Percentiles rank a stretch among this genome's conserved stretches.
Evolutionary conservation across 495 filamentous ascomycete species (phyloP).

Genomic region (Pyrenula massariospora): DNA sequence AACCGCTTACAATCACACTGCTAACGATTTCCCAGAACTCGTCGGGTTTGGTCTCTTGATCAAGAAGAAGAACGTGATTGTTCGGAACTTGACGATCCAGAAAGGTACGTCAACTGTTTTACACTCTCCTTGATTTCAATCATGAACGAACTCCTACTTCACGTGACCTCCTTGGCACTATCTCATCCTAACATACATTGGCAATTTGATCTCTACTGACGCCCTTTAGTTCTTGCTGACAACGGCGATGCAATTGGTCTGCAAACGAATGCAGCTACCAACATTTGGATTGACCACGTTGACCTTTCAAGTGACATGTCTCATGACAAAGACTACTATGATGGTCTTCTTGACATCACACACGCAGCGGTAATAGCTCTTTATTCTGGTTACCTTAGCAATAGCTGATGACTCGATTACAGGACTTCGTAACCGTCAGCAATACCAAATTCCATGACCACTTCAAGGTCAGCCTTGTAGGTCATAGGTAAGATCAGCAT

Average conservation of each 20-base stretch:
- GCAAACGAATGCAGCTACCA: slow-evolving; percentile 34
- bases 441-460: slow-evolving; percentile 47
- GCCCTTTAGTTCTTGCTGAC: slow-evolving; percentile 29
- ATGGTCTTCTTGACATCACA: slow-evolving; percentile 51
- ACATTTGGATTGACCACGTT: slow-evolving; percentile 60
- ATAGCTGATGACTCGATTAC: too few species aligned
- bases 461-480: slow-evolving; percentile 52
- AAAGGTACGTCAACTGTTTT: slow-evolving; percentile 26
- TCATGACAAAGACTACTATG: slow-evolving; percentile 55
- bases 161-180: too few species aligned
- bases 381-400: too few species aligned
- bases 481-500: slow-evolving; percentile 44
- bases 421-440: slow-evolving; percentile 38
- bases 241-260: slow-evolving; percentile 52
- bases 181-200: not conserved
- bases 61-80: slow-evolving; percentile 43
- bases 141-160: too few species aligned
- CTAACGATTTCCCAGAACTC: not conserved
- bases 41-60: slow-evolving; percentile 25
- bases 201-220: not conserved
- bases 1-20: not conserved
- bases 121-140: too few species aligned
- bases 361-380: too few species aligned
- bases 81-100: slow-evolving; percentile 48
- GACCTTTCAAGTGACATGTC: slow-evolving; percentile 47